Evolutionary conservation across 2,329 filamentous ascomycete species (phyloP), one percentile per base, ranked within the genome.

Genomic region (Penicillium italicum): DNA sequence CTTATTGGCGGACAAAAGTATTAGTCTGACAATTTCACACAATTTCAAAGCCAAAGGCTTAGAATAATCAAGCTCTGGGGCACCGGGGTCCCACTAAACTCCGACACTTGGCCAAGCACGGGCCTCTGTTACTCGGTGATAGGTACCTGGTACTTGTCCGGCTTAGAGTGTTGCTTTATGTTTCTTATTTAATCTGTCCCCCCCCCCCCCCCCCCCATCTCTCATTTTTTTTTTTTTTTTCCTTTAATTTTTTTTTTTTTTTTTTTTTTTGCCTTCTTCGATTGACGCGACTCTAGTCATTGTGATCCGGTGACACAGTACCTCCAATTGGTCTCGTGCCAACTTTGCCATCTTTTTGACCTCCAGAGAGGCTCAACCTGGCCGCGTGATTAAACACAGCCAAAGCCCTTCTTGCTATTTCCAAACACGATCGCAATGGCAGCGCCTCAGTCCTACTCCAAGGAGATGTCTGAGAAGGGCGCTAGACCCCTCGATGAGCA

Each of bases 381-480:
- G 37, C 31, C 28, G 40, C 20, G 31, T 28, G 37, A 31, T 40
- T 31, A 12, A 47, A 31, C 5, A 7, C 1, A 16, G n/a, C 16
- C 2, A n/a, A 18, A 44, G 4, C 30, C 37, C 9, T 22, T 24
- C 11, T n/a, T 45, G 18, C 33, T 10, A 26, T 53, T 20, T 8
- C 16, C 12, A 31, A 43, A n/a, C 18, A 55, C 61, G 53, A 57
- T 55, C 38, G 37, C 47, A 31, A 46, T 57, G 46, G 6, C 50
- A 11, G 58, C 63, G 22, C 5, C 52, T 28, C 46, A 59, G n/a
- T 18, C 47, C n/a, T 58, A 58, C 41, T 31, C 49, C 33, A 54
- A 61, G 28, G 58, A 62, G 3, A 37, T 54, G 33, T 18, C 52
- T 2, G 58, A 64, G 48, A 65, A 65, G 52, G 48, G 41, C 8